These are phyloP conservation scores for Lantana camara DNA, from an alignment of 257 asterid species.

Conservation along the genomic window DNA sequence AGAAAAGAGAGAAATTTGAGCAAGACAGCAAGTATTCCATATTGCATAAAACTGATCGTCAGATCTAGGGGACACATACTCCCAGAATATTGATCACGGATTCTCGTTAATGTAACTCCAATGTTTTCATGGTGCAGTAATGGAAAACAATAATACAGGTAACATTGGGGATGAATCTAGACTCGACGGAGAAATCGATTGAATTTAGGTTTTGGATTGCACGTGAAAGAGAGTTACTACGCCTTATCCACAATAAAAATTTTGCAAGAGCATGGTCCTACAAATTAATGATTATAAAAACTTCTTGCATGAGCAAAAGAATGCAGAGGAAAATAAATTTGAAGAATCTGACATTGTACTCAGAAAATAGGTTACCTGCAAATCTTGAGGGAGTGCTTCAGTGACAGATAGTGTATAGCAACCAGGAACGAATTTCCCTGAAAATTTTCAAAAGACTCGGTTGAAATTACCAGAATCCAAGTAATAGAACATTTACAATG, in stretches of 20 bases:
- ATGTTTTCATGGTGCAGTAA: not conserved
- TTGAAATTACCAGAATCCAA: constrained; percentile 4
- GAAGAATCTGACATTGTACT: not conserved
- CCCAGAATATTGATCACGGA: not conserved
- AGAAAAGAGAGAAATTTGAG: not conserved
- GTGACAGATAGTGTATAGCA: constrained; percentile 91
- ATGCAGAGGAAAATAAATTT: not conserved
- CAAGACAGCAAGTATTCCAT: not conserved
- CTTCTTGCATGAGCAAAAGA: not conserved
- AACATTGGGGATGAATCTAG: too few relatives aligned
- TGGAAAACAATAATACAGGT: too few relatives aligned
- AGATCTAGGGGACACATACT: not conserved
- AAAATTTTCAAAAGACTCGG: constrained; percentile 23
- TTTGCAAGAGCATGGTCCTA: not conserved
- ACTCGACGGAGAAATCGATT: not conserved
- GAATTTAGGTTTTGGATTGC: not conserved
- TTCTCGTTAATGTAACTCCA: not conserved
- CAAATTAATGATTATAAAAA: not conserved
- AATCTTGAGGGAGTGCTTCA: constrained; percentile 77
- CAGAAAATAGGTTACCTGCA: constrained; percentile 47
- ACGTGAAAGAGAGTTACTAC: not conserved
- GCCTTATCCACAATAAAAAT: not conserved
- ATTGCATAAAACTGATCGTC: not conserved
- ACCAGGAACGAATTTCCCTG: constrained; percentile 89
- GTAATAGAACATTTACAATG: not conserved